Base-by-base conservation (phyloP, 768 basidiomycete genomes). In the Coprinellus micaceus region DNA sequence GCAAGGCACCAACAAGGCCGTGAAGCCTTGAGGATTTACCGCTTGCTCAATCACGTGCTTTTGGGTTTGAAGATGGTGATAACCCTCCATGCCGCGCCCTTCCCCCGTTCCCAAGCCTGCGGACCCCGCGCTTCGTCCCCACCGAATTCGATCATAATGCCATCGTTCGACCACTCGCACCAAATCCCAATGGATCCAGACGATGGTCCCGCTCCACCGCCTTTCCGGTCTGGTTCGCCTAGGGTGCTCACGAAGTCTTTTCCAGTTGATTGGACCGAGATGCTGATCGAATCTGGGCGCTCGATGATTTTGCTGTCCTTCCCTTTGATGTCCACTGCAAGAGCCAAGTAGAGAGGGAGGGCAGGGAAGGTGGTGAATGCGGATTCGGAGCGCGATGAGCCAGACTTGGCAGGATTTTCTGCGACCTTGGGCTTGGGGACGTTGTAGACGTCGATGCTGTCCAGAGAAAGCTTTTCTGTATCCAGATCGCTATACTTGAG, bases 161-260 rank as follows among this genome's bases (percentile, higher is more conserved):
- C 91, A 58, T 86, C 81, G 62, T 74, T 80, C 25, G 83, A 78
- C 94, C 94, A 97, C 70, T 97, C 93, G 61, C 93, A 89, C 91
- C 93, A 97, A 61, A 96, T 92, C 26, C 86, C 87, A 61, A 96
- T 89, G 29, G 88, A 91, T 37, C 90, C 89, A 2, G 84, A 83
- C 21, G 86, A 88, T 12, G 91, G 91, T 0, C 91, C 91, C 9
- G 84, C 75, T 1, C 95, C 94, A 21, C 94, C 94, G 6, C 95
- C 95, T 68, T 97, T 98, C 58, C 91, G 79, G 64, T 83, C 83
- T 6, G 95, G 95, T 70, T 98, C 95, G 10, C 94, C 94, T 44
- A 97, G 67, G 44, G 69, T 67, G 25, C 70, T 63, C 9, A 97
- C 89, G 58, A 98, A 85, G 0, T 92, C 84, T 64, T 87, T 86